Percentiles rank a stretch among this genome's conserved stretches.
phyloP scores from a whole-genome alignment of 1,139 yeast genomes.

The Geotrichum klebahnii region DNA sequence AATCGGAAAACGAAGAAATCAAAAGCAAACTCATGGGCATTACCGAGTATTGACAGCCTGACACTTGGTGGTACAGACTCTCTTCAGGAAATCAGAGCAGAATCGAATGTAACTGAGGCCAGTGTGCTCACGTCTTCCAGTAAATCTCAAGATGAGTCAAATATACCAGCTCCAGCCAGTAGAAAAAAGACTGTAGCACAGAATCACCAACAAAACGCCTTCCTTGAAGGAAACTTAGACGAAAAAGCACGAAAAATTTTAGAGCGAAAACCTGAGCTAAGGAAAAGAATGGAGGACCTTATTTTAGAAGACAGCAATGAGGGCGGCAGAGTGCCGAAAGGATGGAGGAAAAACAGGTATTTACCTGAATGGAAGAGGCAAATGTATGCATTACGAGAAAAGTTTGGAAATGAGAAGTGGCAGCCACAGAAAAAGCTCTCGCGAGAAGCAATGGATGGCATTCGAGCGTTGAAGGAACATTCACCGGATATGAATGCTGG shows the following conservation, averaged over 20 bases:
- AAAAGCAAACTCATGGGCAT: slow-evolving; percentile 2
- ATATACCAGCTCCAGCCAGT: too few relatives aligned
- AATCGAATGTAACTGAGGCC: too few relatives aligned
- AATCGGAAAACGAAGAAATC: slow-evolving; percentile 3
- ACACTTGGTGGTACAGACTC: neutral
- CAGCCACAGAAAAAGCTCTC: slow-evolving; percentile 65
- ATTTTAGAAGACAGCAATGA: slow-evolving; percentile 3
- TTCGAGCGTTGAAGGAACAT: slow-evolving; percentile 51
- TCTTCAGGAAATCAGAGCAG: slow-evolving; percentile 13
- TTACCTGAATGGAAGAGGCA: slow-evolving; percentile 67
- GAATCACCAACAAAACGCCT: neutral
- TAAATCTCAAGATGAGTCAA: too few relatives aligned
- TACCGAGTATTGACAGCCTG: slow-evolving; percentile 11
- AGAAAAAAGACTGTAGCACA: too few relatives aligned
- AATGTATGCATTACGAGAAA: slow-evolving; percentile 55
- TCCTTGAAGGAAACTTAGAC: slow-evolving; percentile 9
- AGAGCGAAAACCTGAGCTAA: slow-evolving; percentile 18
- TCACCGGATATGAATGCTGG: slow-evolving; percentile 57
- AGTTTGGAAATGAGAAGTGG: slow-evolving; percentile 60
- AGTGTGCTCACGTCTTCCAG: too few relatives aligned
- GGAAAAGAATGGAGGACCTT: slow-evolving; percentile 6
- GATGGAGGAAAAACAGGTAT: slow-evolving; percentile 43
- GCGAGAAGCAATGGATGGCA: slow-evolving; percentile 64
- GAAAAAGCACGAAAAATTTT: slow-evolving; percentile 17
- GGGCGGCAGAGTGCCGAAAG: slow-evolving; percentile 38